A percentile compares a stretch with the other conserved stretches of the same genome.
These are phyloP conservation scores for Trichoderma citrinoviride DNA, from an alignment of 2,329 filamentous ascomycete genomes.

Conservation along the genomic window DNA sequence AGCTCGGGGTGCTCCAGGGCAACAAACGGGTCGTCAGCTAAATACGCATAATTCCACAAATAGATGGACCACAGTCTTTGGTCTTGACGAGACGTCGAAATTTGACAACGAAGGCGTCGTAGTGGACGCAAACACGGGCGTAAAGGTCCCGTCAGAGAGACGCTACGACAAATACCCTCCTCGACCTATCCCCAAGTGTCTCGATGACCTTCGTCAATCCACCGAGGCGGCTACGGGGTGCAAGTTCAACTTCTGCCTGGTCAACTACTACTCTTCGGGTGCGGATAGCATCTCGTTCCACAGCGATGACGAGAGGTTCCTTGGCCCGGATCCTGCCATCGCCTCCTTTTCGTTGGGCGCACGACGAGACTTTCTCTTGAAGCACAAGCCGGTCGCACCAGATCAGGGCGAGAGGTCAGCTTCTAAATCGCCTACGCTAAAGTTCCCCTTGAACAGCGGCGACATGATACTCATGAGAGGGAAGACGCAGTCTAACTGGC, in stretches of 20 bases:
- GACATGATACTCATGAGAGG: conserved; percentile 81
- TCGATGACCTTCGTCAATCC: conserved; percentile 60
- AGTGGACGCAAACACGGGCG: conserved; percentile 44
- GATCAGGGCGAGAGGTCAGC: conserved; percentile 22
- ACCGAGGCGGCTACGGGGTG: conserved; percentile 66
- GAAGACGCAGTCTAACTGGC: conserved; percentile 70
- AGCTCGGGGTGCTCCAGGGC: too few species aligned
- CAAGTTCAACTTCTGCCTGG: conserved; percentile 73
- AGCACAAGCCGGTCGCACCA: conserved; percentile 63
- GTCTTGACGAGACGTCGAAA: conserved; percentile 58
- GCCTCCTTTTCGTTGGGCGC: conserved; percentile 73
- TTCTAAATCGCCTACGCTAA: conserved; percentile 38
- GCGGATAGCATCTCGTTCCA: conserved; percentile 76
- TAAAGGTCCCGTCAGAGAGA: conserved; percentile 48
- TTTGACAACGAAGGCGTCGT: conserved; percentile 50
- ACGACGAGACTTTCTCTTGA: conserved; percentile 72
- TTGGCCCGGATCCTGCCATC: conserved; percentile 67
- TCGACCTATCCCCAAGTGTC: conserved; percentile 67
- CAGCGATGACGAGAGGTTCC: conserved; percentile 75
- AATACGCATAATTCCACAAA: not conserved
- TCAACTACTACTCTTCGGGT: conserved; percentile 80
- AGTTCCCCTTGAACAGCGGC: conserved; percentile 58
- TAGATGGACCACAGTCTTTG: conserved; percentile 57
- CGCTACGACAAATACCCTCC: conserved; percentile 56
- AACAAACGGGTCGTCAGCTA: not conserved